phyloP scores from a whole-genome alignment of 164 flowering plant species.

The Dillenia turbinata region DNA sequence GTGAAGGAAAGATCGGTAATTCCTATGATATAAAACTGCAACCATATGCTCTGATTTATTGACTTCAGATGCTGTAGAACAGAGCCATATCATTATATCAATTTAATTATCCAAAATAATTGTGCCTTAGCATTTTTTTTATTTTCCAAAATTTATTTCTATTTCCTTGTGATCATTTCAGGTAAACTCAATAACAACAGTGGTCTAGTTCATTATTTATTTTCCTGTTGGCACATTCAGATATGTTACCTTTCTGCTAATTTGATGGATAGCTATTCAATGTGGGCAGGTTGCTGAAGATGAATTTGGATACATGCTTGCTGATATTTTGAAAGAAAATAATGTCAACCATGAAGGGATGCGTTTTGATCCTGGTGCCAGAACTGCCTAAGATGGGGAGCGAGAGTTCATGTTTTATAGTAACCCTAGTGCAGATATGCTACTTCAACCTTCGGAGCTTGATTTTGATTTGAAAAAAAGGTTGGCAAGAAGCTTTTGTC shows the following conservation, averaged over 20 bases:
- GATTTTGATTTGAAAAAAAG: constrained; percentile 70
- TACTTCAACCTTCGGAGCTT: constrained; percentile 80
- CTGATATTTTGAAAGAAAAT: constrained; percentile 85
- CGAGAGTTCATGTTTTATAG: constrained; percentile 99
- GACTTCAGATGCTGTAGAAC: too few species aligned
- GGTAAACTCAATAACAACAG: too few species aligned
- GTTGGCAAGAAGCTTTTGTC: constrained; percentile 24
- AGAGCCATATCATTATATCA: too few species aligned
- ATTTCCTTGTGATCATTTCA: background rate
- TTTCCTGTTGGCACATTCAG: background rate
- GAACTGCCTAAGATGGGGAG: constrained; percentile 94
- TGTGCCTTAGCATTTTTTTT: background rate
- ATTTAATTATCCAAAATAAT: too few species aligned
- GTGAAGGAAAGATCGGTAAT: too few species aligned
- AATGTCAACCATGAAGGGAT: constrained; percentile 80
- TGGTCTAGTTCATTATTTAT: background rate
- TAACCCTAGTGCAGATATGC: constrained; percentile 99
- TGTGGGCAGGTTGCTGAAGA: constrained; percentile 86
- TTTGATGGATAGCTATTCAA: too few species aligned
- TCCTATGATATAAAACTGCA: too few species aligned
- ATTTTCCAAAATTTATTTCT: background rate
- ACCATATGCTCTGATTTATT: too few species aligned
- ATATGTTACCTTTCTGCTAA: too few species aligned
- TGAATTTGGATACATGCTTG: constrained; percentile 98
- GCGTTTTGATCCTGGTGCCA: constrained; percentile 95